phyloP scores from a whole-genome alignment of 2,329 filamentous ascomycete species.

The Alternaria triticina region DNA sequence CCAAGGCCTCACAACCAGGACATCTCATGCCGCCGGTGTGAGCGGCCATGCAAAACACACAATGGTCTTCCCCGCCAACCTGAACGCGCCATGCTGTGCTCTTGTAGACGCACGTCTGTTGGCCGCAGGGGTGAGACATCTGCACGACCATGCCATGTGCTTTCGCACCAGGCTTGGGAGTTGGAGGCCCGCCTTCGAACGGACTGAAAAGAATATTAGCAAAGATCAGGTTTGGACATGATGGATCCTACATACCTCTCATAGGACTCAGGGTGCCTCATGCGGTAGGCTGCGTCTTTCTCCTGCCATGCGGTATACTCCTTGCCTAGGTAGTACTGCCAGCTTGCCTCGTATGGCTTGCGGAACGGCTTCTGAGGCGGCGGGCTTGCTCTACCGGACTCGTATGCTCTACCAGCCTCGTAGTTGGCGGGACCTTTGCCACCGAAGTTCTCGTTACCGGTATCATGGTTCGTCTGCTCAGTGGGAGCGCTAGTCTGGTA shows the following conservation, averaged over 20 bases:
- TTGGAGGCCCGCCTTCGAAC: not conserved
- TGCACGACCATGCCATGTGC: conserved; percentile 15
- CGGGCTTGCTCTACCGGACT: not conserved
- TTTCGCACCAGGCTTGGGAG: not conserved
- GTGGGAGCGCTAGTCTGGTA: not conserved
- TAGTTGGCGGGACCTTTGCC: not conserved
- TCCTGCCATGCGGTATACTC: conserved; percentile 12
- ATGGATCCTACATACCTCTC: not conserved
- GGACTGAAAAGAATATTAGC: not conserved
- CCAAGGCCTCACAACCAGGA: conserved; percentile 20
- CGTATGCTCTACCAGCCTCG: conserved; percentile 1
- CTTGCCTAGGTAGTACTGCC: conserved; percentile 2
- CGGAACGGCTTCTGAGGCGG: conserved; percentile 12
- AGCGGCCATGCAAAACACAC: conserved; percentile 14
- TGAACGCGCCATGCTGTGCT: conserved; percentile 3
- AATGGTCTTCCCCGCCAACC: conserved; percentile 6
- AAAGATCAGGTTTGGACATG: not conserved
- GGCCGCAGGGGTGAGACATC: conserved; percentile 13
- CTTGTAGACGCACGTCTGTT: conserved; percentile 3
- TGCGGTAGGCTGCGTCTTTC: not conserved
- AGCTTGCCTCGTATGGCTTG: conserved; percentile 1
- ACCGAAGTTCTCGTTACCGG: not conserved
- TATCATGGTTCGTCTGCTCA: not conserved
- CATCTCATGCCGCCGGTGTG: conserved; percentile 5
- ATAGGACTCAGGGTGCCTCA: conserved; percentile 8